Evolutionary conservation across 306 rosid species (phyloP), one percentile per base, ranked within the genome.

Genomic region (Trifolium dubium): DNA sequence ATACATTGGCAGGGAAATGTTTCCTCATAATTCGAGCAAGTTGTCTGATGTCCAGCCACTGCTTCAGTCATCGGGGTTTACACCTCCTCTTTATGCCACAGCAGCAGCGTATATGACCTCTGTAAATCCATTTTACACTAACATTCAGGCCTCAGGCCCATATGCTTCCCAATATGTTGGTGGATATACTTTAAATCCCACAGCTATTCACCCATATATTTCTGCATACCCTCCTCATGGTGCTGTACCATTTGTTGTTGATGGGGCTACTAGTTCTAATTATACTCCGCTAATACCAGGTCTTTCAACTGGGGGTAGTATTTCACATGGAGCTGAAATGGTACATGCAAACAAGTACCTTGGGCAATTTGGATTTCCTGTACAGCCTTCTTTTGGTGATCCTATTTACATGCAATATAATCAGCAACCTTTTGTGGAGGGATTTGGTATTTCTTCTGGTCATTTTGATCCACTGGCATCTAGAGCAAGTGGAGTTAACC

Each of bases 1-100:
- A 18, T 62, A 74, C 10, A 0, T 54, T 82, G 85, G 86, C 56
- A 80, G 54, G 77, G 87, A 88, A 72, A 87, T 54, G 46, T 72
- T 73, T 77, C 76, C 74, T 65, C 85, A 78, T 32, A 85, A 61
- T 72, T 23, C 77, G 23, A 55, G 73, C 79, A 83, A 88, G 75
- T 83, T 81, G 58, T 78, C 84, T 14, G 87, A 83, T 61, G 88
- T 56, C n/a, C 92, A 82, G 72, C 86, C 90, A 11, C 64, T 88
- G 47, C 83, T 83, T 31, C 92, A 85, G 72, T 81, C 92, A 71
- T 85, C 92, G 3, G 92, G 90, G 50, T 84, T 85, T 74, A 82
- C 88, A 32, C 88, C 86, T 49, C 90, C 92, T 18, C 76, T 88
- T 50, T 85, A 83, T 82, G 85, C 92, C 14, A 51, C 86, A 23